Evolutionary conservation across 148 eudicot species (phyloP), one percentile per base, ranked within the genome.

Genomic region (Dianthus caryophyllus): DNA sequence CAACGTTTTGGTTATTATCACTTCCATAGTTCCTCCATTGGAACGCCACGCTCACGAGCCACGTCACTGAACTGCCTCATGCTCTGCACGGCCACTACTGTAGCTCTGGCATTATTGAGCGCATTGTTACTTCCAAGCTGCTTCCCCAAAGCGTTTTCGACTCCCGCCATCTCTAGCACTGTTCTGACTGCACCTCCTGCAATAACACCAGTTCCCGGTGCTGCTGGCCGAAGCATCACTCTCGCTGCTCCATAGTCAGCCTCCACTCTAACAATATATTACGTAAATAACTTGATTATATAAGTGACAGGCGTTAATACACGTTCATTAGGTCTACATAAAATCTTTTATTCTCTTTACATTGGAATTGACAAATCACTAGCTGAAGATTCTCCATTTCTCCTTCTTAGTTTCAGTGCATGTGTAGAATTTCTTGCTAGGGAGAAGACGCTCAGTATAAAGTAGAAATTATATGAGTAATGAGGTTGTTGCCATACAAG

Each of bases 21-120:
- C 83, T 90, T 90, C 99, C 99, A 94, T 13, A 94, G 84, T 67
- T 94, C 92, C 71, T 94, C 99, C 97, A 94, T 90, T 7, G 97
- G 99, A 39, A 94, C 88, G 22, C 99, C 96, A 47, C 97, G 93
- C n/a, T 84, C 86, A 15, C 79, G 84, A 20, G 97, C 93, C 0
- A 90, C 90, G 57, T 94, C 90, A 22, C 97, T 84, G 65, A 90
- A 90, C 71, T 84, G 90, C 69, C 80, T 86, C 98, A 94, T 94
- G 57, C 75, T 61, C 73, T 68, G 85, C 5, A 88, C 80, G 2
- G 97, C 99, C 13, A 75, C 76, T 5, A 94, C 75, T 0, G 99
- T 90, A 66, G 99, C 99, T 74, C 97, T 79, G 0, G 99, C 99
- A 49, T 94, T 94, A 87, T 94, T 94, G 50, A 94, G 88, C 5